Conservation (phyloP, 805 yeast species). For the Kodamaea hsintzibuensis region DNA sequence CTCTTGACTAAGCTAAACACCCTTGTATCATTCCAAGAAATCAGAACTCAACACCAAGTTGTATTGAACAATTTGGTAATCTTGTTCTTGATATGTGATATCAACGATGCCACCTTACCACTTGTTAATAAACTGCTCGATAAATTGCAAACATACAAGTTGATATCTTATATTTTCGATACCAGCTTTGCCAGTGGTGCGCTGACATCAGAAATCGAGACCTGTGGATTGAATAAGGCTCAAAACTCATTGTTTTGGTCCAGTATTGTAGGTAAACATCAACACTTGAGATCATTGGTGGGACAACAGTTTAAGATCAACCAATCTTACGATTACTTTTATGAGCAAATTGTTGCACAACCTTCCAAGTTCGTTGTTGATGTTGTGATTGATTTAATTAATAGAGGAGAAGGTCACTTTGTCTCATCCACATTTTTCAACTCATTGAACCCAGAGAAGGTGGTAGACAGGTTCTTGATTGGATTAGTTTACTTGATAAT, state of each 20-base stretch:
- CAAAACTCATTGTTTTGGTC: conserved; percentile 35
- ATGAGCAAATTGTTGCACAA: conserved; percentile 15
- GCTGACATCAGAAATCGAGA: conserved; percentile 17
- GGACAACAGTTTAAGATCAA: conserved; percentile 16
- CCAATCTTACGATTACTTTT: conserved; percentile 30
- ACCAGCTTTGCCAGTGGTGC: conserved; percentile 20
- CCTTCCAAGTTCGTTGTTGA: conserved; percentile 37
- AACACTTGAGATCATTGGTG: conserved; percentile 19
- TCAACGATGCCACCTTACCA: conserved; percentile 25
- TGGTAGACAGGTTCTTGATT: conserved; percentile 29
- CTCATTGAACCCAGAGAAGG: conserved; percentile 12
- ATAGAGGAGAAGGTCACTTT: conserved; percentile 35
- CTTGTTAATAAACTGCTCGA: conserved; percentile 24
- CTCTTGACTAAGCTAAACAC: conserved; percentile 25
- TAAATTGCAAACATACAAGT: conserved; percentile 26
- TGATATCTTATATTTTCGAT: conserved; percentile 26
- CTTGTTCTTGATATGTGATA: conserved; percentile 35
- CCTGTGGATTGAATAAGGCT: conserved; percentile 13
- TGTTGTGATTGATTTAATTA: conserved; percentile 31
- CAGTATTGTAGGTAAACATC: conserved; percentile 22
- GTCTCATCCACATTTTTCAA: conserved; percentile 43
- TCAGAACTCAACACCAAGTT: conserved; percentile 28
- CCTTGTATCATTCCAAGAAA: conserved; percentile 27
- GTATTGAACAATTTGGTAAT: conserved; percentile 30
- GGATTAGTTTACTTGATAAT: conserved; percentile 37